A percentile compares a stretch with the other conserved stretches of the same genome.
phyloP scores from a whole-genome alignment of 2,329 filamentous ascomycete genomes.

The Aspergillus pseudoglaucus region DNA sequence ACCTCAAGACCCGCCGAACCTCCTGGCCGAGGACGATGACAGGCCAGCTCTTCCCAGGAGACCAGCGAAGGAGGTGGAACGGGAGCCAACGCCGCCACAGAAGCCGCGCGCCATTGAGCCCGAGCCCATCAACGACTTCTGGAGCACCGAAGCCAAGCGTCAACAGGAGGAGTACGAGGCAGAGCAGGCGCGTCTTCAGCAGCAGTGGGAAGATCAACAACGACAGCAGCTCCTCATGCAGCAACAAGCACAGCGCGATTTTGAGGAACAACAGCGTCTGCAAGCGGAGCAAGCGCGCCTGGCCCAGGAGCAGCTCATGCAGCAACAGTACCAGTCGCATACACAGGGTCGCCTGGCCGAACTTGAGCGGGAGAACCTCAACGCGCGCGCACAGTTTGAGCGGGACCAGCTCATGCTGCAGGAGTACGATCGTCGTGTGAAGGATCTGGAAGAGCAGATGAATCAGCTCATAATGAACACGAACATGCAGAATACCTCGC shows the following conservation, averaged over 20 bases:
- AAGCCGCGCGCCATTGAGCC: slow-evolving; percentile 66
- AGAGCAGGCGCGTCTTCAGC: slow-evolving; percentile 81
- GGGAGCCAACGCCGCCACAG: slow-evolving; percentile 61
- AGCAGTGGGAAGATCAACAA: slow-evolving; percentile 76
- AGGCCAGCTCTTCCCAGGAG: slow-evolving; percentile 76
- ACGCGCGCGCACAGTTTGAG: slow-evolving; percentile 90
- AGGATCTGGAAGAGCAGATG: slow-evolving; percentile 83
- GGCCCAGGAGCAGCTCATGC: slow-evolving; percentile 82
- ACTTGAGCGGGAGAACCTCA: slow-evolving; percentile 88
- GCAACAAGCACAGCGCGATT: slow-evolving; percentile 83
- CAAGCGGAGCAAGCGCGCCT: slow-evolving; percentile 83
- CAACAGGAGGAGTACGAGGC: slow-evolving; percentile 94
- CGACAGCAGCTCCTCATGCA: slow-evolving; percentile 75
- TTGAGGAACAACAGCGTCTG: slow-evolving; percentile 86
- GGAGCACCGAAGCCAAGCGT: slow-evolving; percentile 84
- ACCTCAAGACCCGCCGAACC: slow-evolving; percentile 84
- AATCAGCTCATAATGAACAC: slow-evolving; percentile 74
- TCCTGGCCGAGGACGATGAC: slow-evolving; percentile 77
- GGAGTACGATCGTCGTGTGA: slow-evolving; percentile 92
- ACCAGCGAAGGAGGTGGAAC: slow-evolving; percentile 63
- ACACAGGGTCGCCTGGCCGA: slow-evolving; percentile 95
- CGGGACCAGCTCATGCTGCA: slow-evolving; percentile 95
- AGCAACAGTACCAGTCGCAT: slow-evolving; percentile 85
- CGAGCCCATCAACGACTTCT: slow-evolving; percentile 94
- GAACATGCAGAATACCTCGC: slow-evolving; percentile 77